phyloP scores from a whole-genome alignment of 2,329 filamentous ascomycete species.

The Ceratocystis eucalypticola region DNA sequence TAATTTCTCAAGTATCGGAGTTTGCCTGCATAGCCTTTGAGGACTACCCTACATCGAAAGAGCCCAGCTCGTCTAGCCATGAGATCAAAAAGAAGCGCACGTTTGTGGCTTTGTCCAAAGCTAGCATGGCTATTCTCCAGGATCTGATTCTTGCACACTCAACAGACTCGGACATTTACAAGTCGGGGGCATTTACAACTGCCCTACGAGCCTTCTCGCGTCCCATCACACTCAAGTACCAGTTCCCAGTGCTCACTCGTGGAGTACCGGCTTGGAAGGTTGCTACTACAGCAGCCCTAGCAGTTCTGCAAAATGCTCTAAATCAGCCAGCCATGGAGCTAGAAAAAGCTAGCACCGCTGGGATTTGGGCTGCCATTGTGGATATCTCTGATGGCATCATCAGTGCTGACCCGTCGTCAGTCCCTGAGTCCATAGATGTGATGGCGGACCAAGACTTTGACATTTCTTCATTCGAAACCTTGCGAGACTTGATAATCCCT shows the following conservation, averaged over 20 bases:
- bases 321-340: conserved; percentile 35
- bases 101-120: conserved; percentile 80
- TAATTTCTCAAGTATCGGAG: conserved; percentile 56
- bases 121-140: conserved; percentile 58
- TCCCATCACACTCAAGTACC: conserved; percentile 69
- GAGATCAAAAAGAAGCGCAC: conserved; percentile 39
- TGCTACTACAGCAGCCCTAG: conserved; percentile 57
- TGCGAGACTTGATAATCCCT: conserved; percentile 62
- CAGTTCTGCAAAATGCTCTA: conserved; percentile 53
- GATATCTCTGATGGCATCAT: conserved; percentile 55
- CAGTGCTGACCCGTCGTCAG: conserved; percentile 38
- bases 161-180: conserved; percentile 53
- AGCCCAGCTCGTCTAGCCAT: conserved; percentile 31
- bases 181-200: conserved; percentile 49
- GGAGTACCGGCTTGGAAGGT: conserved; percentile 63
- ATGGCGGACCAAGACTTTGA: conserved; percentile 66
- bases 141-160: conserved; percentile 46
- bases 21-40: conserved; percentile 57
- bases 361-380: conserved; percentile 59
- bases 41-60: not conserved
- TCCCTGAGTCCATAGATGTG: conserved; percentile 29
- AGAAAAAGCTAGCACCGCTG: conserved; percentile 32
- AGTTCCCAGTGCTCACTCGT: conserved; percentile 58
- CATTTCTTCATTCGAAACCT: conserved; percentile 53
- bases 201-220: conserved; percentile 53